These are phyloP conservation scores for Tetrahymena elliotti DNA, from an alignment of 73 alveolate genomes.

Conservation along the genomic window DNA sequence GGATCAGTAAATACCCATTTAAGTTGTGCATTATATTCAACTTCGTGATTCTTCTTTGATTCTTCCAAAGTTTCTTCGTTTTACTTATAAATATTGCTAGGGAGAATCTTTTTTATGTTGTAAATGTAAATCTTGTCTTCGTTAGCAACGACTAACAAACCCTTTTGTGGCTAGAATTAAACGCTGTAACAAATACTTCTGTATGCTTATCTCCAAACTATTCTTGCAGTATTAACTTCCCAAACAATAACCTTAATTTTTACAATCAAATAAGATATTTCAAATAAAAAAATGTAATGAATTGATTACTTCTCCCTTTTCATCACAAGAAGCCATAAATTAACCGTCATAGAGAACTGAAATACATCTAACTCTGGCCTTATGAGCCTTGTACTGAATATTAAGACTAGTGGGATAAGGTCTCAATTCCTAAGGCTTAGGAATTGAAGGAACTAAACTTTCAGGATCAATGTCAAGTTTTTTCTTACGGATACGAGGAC, in stretches of 20 bases:
- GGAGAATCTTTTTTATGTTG: background rate
- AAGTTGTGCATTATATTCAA: background rate
- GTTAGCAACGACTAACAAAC: background rate
- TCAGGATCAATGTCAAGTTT: constrained; percentile 82
- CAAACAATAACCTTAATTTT: background rate
- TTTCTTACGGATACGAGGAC: constrained; percentile 91
- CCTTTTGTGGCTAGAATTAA: background rate
- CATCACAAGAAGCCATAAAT: constrained; percentile 42
- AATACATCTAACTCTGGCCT: constrained; percentile 33
- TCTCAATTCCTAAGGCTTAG: constrained; percentile 87
- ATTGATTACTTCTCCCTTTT: constrained; percentile 32
- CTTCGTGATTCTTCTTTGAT: background rate
- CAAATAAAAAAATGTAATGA: background rate
- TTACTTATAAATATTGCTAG: background rate
- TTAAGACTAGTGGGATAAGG: constrained; percentile 91
- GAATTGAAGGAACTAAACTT: constrained; percentile 91
- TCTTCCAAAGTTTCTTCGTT: background rate
- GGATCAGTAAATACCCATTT: background rate
- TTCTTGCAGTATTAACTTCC: background rate
- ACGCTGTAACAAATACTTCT: background rate
- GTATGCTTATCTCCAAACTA: background rate
- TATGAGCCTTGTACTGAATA: constrained; percentile 69
- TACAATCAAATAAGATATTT: background rate
- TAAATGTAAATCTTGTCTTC: background rate
- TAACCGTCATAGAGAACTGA: constrained; percentile 32